Evolutionary conservation across 768 basidiomycete species (phyloP).

Genomic region (Chalciporus pseudorubinellus): DNA sequence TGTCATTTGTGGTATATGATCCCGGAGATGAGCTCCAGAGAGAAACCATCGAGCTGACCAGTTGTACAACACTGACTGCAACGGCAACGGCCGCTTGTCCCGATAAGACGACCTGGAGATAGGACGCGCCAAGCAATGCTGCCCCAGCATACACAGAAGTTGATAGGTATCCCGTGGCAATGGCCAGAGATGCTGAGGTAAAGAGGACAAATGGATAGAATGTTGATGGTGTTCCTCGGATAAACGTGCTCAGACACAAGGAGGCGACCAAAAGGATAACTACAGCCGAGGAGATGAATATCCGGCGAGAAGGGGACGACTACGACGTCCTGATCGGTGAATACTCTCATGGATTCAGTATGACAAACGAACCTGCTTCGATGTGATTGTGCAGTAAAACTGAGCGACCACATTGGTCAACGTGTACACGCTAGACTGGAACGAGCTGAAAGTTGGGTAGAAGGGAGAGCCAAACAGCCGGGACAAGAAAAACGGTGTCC

Average conservation of each 20-base stretch:
- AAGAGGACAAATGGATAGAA: slow-evolving; percentile 69
- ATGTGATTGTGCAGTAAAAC: slow-evolving; percentile 68
- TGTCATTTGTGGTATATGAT: background rate
- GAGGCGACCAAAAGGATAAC: slow-evolving; percentile 54
- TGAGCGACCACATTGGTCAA: slow-evolving; percentile 66
- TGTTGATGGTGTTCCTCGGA: slow-evolving; percentile 46
- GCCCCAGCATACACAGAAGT: slow-evolving; percentile 79
- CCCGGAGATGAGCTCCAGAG: slow-evolving; percentile 43
- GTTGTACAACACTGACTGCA: slow-evolving; percentile 73
- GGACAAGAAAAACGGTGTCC: slow-evolving; percentile 76
- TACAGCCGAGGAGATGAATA: slow-evolving; percentile 48
- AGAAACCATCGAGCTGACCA: slow-evolving; percentile 60
- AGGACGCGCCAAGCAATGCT: slow-evolving; percentile 70
- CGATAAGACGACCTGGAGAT: slow-evolving; percentile 74
- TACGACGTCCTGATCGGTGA: slow-evolving; percentile 28
- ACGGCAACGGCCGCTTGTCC: slow-evolving; percentile 87
- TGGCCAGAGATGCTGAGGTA: slow-evolving; percentile 57
- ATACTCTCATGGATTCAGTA: background rate
- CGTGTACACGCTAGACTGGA: slow-evolving; percentile 62
- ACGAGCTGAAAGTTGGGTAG: slow-evolving; percentile 60
- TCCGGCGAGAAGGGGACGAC: slow-evolving; percentile 60
- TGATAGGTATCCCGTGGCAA: slow-evolving; percentile 71
- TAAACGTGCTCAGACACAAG: slow-evolving; percentile 65
- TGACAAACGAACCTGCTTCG: slow-evolving; percentile 54
- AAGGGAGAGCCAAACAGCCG: slow-evolving; percentile 61